These are phyloP conservation scores for Zea luxurians DNA, from an alignment of 176 grass and related monocot genomes.

Conservation along the genomic window DNA sequence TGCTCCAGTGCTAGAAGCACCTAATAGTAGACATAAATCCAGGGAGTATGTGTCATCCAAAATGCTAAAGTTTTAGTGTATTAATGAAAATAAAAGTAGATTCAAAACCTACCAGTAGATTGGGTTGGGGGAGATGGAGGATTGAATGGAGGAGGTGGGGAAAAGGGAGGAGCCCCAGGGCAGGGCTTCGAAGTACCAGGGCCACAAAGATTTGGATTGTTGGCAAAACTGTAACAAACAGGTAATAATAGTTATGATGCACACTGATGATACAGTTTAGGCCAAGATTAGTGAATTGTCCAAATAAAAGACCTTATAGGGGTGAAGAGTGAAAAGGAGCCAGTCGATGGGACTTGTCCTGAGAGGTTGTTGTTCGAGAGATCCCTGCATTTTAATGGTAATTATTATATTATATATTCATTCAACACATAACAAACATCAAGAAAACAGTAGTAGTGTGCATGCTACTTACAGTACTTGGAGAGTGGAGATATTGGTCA, in stretches of 20 bases:
- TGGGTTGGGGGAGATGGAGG: slow-evolving; percentile 48
- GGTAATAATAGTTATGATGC: slow-evolving; percentile 23
- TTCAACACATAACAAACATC: slow-evolving; percentile 28
- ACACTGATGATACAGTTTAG: slow-evolving; percentile 19
- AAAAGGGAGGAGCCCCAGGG: slow-evolving; percentile 53
- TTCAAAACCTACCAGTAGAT: slow-evolving; percentile 40
- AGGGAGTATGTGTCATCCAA: not conserved
- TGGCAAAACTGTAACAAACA: slow-evolving; percentile 60
- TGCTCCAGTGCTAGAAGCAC: slow-evolving; percentile 48
- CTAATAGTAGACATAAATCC: slow-evolving; percentile 39
- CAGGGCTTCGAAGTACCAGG: slow-evolving; percentile 53
- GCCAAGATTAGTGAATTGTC: slow-evolving; percentile 20
- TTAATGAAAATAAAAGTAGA: slow-evolving; percentile 19
- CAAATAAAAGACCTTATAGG: slow-evolving; percentile 66
- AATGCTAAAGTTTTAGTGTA: slow-evolving; percentile 10
- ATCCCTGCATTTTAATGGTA: slow-evolving; percentile 51
- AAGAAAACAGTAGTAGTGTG: slow-evolving; percentile 15
- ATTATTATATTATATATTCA: slow-evolving; percentile 35
- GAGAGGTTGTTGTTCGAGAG: slow-evolving; percentile 71
- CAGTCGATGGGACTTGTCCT: slow-evolving; percentile 63
- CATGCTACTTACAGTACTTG: slow-evolving; percentile 78
- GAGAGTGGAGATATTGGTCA: slow-evolving; percentile 61
- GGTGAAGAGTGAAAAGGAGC: slow-evolving; percentile 77
- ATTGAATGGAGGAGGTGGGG: slow-evolving; percentile 56
- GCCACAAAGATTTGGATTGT: slow-evolving; percentile 67